These are phyloP conservation scores for Metschnikowia proteae DNA, from an alignment of 805 yeast species.

Conservation along the genomic window DNA sequence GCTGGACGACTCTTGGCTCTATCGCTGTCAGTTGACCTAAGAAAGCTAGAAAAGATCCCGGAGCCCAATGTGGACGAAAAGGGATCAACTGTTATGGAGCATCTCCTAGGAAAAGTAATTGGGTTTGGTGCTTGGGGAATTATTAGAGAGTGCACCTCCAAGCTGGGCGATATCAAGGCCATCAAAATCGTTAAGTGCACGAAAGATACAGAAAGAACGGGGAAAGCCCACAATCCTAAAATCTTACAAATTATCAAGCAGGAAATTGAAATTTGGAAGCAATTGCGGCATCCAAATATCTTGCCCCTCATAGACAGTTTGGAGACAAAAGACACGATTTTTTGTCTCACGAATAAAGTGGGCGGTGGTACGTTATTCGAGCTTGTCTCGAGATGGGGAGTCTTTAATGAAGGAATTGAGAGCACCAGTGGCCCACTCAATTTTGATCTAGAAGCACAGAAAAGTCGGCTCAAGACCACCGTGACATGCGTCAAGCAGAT, in stretches of 20 bases:
- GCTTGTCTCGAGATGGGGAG: slow-evolving; percentile 65
- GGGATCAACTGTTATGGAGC: slow-evolving; percentile 64
- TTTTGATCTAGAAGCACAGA: slow-evolving; percentile 25
- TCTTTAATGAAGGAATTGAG: slow-evolving; percentile 27
- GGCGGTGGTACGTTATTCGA: slow-evolving; percentile 82
- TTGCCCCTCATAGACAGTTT: slow-evolving; percentile 59
- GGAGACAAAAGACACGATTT: slow-evolving; percentile 60
- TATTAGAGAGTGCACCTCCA: slow-evolving; percentile 60
- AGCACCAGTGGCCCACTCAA: slow-evolving; percentile 26
- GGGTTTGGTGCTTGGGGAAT: slow-evolving; percentile 93
- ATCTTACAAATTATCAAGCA: slow-evolving; percentile 59
- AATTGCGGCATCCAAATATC: slow-evolving; percentile 60
- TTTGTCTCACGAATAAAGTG: slow-evolving; percentile 66
- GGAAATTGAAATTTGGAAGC: slow-evolving; percentile 76
- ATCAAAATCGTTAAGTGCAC: slow-evolving; percentile 54
- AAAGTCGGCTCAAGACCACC: slow-evolving; percentile 34
- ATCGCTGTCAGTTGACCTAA: slow-evolving; percentile 35
- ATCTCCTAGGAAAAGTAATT: slow-evolving; percentile 65
- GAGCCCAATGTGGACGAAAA: slow-evolving; percentile 52
- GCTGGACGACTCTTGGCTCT: slow-evolving; percentile 40
- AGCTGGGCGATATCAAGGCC: slow-evolving; percentile 43
- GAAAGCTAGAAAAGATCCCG: slow-evolving; percentile 24
- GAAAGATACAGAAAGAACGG: slow-evolving; percentile 17
- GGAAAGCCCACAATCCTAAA: slow-evolving; percentile 37
- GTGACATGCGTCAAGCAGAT: slow-evolving; percentile 47